A percentile compares a stretch with the other conserved stretches of the same genome.
Evolutionary conservation across 495 filamentous ascomycete genomes (phyloP).

Genomic region (Amphirosellinia nigrospora): DNA sequence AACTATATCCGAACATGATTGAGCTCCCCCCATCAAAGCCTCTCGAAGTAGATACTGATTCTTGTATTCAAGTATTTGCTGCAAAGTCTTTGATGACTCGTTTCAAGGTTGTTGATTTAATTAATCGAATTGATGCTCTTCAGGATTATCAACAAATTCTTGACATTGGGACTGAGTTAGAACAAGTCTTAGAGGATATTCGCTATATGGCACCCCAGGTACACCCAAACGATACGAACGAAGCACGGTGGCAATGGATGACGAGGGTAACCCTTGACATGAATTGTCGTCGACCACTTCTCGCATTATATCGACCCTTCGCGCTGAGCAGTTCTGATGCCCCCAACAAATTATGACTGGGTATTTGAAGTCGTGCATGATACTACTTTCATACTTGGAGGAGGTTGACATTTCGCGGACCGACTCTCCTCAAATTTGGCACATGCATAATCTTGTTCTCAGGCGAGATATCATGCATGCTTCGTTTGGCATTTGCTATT

Average conservation of each 20-base stretch:
- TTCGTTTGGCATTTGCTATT: conserved; percentile 47
- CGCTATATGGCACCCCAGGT: conserved; percentile 40
- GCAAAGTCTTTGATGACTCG: conserved; percentile 41
- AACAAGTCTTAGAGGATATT: conserved; percentile 46
- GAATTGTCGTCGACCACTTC: conserved; percentile 44
- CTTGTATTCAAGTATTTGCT: conserved; percentile 44
- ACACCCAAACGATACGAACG: conserved; percentile 31
- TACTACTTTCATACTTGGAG: conserved; percentile 44
- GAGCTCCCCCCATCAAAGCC: conserved; percentile 43
- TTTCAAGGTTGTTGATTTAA: conserved; percentile 40
- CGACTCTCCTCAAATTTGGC: conserved; percentile 38
- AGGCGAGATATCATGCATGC: conserved; percentile 46
- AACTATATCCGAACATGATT: conserved; percentile 36
- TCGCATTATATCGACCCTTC: conserved; percentile 50
- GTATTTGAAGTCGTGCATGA: conserved; percentile 48
- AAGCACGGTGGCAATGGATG: conserved; percentile 41
- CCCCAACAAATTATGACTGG: conserved; percentile 43
- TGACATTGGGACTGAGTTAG: conserved; percentile 44
- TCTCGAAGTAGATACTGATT: conserved; percentile 42
- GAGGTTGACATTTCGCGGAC: conserved; percentile 42
- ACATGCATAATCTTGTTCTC: conserved; percentile 43
- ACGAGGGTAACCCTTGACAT: conserved; percentile 42
- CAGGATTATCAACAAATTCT: conserved; percentile 43
- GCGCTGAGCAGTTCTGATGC: conserved; percentile 41
- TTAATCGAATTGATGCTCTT: conserved; percentile 44